These are phyloP conservation scores for Clavulina sp. DNA, from an alignment of 768 basidiomycete species.

Conservation along the genomic window DNA sequence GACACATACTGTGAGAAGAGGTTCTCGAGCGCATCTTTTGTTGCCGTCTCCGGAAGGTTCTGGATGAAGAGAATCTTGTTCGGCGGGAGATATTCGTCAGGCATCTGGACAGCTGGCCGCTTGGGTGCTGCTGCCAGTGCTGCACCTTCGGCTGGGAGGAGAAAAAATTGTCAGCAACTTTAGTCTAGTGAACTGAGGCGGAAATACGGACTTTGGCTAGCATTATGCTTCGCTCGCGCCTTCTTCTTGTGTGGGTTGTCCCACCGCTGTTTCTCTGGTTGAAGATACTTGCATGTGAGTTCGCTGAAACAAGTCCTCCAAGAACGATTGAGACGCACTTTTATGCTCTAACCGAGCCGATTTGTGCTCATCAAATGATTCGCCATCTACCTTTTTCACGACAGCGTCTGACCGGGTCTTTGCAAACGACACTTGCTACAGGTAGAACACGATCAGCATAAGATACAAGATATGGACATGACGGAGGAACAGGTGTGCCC, in stretches of 20 bases:
- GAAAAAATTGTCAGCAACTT: constrained; percentile 7
- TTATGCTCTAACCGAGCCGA: constrained; percentile 59
- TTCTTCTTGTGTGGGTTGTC: constrained; percentile 84
- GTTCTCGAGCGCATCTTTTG: constrained; percentile 77
- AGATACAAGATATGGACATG: neutral
- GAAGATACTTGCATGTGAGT: constrained; percentile 2
- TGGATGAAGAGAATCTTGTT: constrained; percentile 99
- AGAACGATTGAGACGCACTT: constrained; percentile 34
- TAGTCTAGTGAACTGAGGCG: neutral
- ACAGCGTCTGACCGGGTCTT: constrained; percentile 77
- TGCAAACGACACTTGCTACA: constrained; percentile 89
- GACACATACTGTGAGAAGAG: constrained; percentile 74
- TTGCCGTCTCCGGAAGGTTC: constrained; percentile 84
- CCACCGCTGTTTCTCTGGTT: constrained; percentile 57
- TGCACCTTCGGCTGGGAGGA: constrained; percentile 28
- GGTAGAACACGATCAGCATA: neutral
- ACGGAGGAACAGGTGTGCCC: constrained; percentile 15
- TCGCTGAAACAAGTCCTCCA: neutral
- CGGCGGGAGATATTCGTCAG: constrained; percentile 97
- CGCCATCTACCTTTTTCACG: constrained; percentile 53
- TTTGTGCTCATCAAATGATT: constrained; percentile 60
- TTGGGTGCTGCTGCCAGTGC: constrained; percentile 47
- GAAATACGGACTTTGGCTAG: constrained; percentile 49
- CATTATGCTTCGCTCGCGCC: constrained; percentile 61
- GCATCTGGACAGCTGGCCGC: constrained; percentile 85